Evolutionary conservation across 192 early-diverging fungal genomes (phyloP).

Genomic region (Podila verticillata): DNA sequence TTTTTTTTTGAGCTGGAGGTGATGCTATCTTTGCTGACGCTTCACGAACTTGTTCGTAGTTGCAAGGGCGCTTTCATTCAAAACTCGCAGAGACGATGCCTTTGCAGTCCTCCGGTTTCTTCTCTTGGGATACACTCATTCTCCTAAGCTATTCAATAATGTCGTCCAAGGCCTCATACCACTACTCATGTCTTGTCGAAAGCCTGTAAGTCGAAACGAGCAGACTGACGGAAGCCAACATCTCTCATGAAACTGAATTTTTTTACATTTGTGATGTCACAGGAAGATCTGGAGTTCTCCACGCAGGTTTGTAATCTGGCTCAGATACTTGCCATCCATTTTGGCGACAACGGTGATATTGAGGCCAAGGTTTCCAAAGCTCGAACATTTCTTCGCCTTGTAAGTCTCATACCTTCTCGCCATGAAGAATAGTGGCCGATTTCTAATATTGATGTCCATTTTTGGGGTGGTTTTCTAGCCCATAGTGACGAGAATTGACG

Average conservation of each 20-base stretch:
- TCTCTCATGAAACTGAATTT: too few species aligned
- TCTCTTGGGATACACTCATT: constrained; percentile 53
- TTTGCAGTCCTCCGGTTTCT: constrained; percentile 33
- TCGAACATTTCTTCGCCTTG: constrained; percentile 18
- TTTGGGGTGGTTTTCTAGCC: constrained; percentile 5
- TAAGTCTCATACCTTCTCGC: not conserved
- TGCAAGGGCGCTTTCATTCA: constrained; percentile 25
- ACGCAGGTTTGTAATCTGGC: constrained; percentile 27
- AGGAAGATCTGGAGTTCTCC: constrained; percentile 36
- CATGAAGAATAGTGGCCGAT: not conserved
- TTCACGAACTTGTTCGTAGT: not conserved
- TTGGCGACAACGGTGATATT: constrained; percentile 25
- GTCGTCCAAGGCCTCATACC: constrained; percentile 33
- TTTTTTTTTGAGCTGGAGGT: not conserved
- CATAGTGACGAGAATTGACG: constrained; percentile 21
- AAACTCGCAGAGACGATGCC: constrained; percentile 33
- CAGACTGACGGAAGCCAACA: too few species aligned
- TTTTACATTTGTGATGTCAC: not conserved
- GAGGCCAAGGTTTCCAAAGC: constrained; percentile 32
- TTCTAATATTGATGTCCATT: not conserved
- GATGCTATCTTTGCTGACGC: not conserved
- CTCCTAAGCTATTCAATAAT: constrained; percentile 43
- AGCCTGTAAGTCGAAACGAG: constrained; percentile 12
- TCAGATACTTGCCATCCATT: constrained; percentile 37
- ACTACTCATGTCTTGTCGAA: constrained; percentile 21